phyloP scores from a whole-genome alignment of 2,329 filamentous ascomycete species.

The Curvularia lunata region DNA sequence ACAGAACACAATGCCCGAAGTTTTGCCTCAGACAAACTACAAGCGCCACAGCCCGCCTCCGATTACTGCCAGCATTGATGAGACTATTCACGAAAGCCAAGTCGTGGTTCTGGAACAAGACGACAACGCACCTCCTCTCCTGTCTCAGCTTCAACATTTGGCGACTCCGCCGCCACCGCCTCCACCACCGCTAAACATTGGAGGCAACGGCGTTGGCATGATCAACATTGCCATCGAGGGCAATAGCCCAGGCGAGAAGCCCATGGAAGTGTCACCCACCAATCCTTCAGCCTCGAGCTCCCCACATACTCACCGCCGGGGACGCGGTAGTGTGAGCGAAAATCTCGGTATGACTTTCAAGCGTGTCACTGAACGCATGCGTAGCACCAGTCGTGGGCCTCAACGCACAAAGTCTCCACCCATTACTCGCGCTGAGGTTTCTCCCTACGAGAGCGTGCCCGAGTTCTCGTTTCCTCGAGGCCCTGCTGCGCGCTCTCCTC shows the following conservation, averaged over 20 bases:
- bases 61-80: conserved; percentile 61
- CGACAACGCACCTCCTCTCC: conserved; percentile 55
- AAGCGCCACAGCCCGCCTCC: conserved; percentile 49
- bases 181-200: conserved; percentile 30
- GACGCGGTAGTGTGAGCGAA: conserved; percentile 64
- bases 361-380: conserved; percentile 63
- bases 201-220: conserved; percentile 42
- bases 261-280: conserved; percentile 30
- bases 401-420: conserved; percentile 57
- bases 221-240: conserved; percentile 58
- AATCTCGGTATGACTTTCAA: conserved; percentile 59
- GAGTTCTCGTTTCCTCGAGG: conserved; percentile 40
- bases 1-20: conserved; percentile 54
- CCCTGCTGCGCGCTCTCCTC: conserved; percentile 36
- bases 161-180: conserved; percentile 58
- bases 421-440: conserved; percentile 35
- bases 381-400: conserved; percentile 60
- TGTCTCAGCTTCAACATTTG: conserved; percentile 68
- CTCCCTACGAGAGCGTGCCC: conserved; percentile 55
- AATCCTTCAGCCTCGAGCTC: conserved; percentile 41
- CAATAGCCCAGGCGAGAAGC: conserved; percentile 37
- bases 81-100: conserved; percentile 56
- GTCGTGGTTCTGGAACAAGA: conserved; percentile 54
- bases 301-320: conserved; percentile 57
- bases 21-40: conserved; percentile 41